Evolutionary conservation across 2,329 filamentous ascomycete genomes (phyloP).

Genomic region (Pseudogymnoascus pannorum): DNA sequence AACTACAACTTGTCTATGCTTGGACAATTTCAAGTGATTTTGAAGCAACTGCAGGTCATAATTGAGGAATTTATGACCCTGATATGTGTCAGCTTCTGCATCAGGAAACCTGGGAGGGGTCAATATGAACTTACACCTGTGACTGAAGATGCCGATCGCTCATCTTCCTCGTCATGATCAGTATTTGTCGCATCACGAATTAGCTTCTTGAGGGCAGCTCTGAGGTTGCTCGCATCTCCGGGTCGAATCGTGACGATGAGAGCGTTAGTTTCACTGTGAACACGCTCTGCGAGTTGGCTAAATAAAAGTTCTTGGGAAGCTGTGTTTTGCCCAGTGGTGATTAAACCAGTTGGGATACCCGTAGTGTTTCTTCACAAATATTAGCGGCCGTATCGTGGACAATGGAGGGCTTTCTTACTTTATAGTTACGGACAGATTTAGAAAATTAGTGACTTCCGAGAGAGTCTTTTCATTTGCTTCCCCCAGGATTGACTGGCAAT

Average conservation of each 20-base stretch:
- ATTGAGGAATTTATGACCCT: conserved; percentile 62
- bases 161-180: conserved; percentile 46
- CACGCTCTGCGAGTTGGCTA: conserved; percentile 54
- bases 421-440: conserved; percentile 32
- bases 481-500: conserved; percentile 44
- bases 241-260: conserved; percentile 62
- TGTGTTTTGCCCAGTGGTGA: conserved; percentile 72
- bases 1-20: conserved; percentile 56
- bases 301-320: conserved; percentile 70
- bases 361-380: not conserved
- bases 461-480: conserved; percentile 56
- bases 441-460: conserved; percentile 49
- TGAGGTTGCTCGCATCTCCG: conserved; percentile 65
- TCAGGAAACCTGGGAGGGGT: not conserved
- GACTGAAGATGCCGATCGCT: conserved; percentile 38
- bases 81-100: conserved; percentile 12
- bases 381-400: not conserved
- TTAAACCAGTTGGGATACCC: conserved; percentile 60
- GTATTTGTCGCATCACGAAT: conserved; percentile 57
- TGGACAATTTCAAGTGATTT: conserved; percentile 47
- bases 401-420: conserved; percentile 19
- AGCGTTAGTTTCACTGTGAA: conserved; percentile 41
- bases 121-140: conserved; percentile 38
- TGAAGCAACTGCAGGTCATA: conserved; percentile 71
- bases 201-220: conserved; percentile 63